Evolutionary conservation across 2,329 filamentous ascomycete genomes (phyloP), one percentile per base, ranked within the genome.

Genomic region (Trichoderma sp.): DNA sequence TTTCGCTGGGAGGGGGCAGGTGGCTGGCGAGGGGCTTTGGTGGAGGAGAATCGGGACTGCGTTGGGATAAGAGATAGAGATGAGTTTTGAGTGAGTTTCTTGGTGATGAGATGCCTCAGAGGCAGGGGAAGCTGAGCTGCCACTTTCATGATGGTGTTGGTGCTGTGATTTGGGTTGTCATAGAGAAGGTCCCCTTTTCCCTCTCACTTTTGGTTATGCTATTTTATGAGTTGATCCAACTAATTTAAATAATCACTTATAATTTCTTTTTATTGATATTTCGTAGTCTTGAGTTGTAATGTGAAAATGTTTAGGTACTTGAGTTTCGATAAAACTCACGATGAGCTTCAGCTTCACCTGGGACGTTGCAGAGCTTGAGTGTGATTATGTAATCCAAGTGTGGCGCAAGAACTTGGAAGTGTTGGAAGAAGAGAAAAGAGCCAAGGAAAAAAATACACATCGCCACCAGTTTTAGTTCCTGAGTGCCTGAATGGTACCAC

Each of bases 71-170:
- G 32, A 2, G 28, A 59, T 6, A 13, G 17, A 13, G 1, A 8
- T 7, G 57, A 2, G 12, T 8, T 12, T 62, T 55, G 26, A 8
- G n/a, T 28, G 36, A 62, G 9, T 17, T 17, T 39, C 9, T 39
- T 69, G 20, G 47, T 13, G 20, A 9, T 36, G 57, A 62, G 43
- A 3, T 36, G 57, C 39, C 53, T 23, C 12, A 62, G 20, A 8
- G 57, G 62, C 62, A 67, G 57, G 32, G 71, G 66, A 68, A 74
- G 72, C 73, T 65, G 74, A 72, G 73, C 71, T 77, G 76, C 73
- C 43, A 73, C 66, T 59, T 15, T 53, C 78, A 80, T 80, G 71
- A 34, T 65, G 65, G 7, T 58, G 32, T 28, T 15, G 53, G 28
- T 34, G 32, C 32, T 12, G 34, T 36, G 55, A 4, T 59, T 59